Evolutionary conservation across 2,329 filamentous ascomycete genomes (phyloP).

Genomic region (Saccharata proteae): DNA sequence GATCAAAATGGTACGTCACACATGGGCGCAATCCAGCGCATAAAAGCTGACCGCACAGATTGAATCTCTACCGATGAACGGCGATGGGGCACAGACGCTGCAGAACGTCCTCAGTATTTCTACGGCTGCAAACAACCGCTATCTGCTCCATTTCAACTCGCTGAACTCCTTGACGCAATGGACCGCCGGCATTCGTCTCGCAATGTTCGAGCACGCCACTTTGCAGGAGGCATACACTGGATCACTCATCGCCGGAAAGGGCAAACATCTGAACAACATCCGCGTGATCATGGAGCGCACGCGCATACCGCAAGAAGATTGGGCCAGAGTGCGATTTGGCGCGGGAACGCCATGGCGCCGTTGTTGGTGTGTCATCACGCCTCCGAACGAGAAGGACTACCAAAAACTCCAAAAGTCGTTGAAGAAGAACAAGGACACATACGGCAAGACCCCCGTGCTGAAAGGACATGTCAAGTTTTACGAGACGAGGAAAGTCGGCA

Average conservation of each 20-base stretch:
- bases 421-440: constrained; percentile 75
- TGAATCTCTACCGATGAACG: constrained; percentile 73
- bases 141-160: constrained; percentile 91
- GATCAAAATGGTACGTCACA: constrained; percentile 72
- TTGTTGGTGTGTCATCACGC: constrained; percentile 91
- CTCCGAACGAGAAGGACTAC: constrained; percentile 86
- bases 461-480: constrained; percentile 94
- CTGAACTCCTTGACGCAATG: constrained; percentile 87
- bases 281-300: constrained; percentile 75
- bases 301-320: constrained; percentile 69
- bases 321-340: constrained; percentile 90
- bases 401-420: constrained; percentile 70
- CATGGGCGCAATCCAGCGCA: constrained; percentile 1
- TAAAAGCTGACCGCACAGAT: constrained; percentile 16
- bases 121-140: constrained; percentile 89
- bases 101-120: constrained; percentile 94
- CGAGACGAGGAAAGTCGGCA: constrained; percentile 78
- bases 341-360: constrained; percentile 92
- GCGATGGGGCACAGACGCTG: constrained; percentile 62
- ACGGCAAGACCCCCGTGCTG: constrained; percentile 55
- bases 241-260: constrained; percentile 88
- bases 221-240: constrained; percentile 96
- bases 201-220: constrained; percentile 88
- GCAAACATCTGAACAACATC: constrained; percentile 80
- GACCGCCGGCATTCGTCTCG: constrained; percentile 85